A percentile compares a stretch with the other conserved stretches of the same genome.
These are phyloP conservation scores for Cercospora berteroae DNA, from an alignment of 2,329 filamentous ascomycete species.

Conservation along the genomic window DNA sequence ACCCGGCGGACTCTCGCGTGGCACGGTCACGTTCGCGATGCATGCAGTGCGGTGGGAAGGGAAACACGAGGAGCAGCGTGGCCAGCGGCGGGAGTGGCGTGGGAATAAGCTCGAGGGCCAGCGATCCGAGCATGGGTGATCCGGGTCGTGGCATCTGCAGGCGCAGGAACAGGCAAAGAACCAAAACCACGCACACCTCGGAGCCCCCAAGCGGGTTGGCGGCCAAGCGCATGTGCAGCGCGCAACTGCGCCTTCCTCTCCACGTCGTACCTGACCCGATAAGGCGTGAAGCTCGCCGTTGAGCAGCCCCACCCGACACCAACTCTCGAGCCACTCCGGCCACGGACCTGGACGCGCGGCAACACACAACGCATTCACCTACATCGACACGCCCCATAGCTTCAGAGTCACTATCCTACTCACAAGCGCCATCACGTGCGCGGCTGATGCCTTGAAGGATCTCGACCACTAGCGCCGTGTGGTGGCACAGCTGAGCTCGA, in stretches of 20 bases:
- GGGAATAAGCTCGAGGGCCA: background rate
- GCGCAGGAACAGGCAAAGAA: background rate
- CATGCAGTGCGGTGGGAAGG: background rate
- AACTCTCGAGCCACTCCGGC: background rate
- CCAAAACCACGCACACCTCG: background rate
- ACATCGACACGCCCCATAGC: background rate
- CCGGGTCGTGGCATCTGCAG: background rate
- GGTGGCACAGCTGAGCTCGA: constrained; percentile 4
- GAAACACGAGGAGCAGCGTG: background rate
- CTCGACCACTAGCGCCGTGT: background rate
- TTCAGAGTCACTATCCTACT: background rate
- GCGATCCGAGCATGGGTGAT: background rate
- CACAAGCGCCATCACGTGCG: background rate
- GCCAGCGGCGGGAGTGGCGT: background rate
- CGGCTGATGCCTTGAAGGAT: constrained; percentile 1
- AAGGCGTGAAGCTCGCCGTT: background rate
- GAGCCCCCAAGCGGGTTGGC: background rate
- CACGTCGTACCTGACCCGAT: background rate
- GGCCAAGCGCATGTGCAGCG: background rate
- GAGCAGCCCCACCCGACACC: background rate
- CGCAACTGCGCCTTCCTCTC: background rate
- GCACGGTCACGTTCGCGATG: background rate
- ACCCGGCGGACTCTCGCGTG: background rate
- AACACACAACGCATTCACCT: background rate
- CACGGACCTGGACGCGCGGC: background rate